Base-by-base conservation (phyloP, 371 early-diverging fungal genomes). In the Syncephalis plumigaleata region DNA sequence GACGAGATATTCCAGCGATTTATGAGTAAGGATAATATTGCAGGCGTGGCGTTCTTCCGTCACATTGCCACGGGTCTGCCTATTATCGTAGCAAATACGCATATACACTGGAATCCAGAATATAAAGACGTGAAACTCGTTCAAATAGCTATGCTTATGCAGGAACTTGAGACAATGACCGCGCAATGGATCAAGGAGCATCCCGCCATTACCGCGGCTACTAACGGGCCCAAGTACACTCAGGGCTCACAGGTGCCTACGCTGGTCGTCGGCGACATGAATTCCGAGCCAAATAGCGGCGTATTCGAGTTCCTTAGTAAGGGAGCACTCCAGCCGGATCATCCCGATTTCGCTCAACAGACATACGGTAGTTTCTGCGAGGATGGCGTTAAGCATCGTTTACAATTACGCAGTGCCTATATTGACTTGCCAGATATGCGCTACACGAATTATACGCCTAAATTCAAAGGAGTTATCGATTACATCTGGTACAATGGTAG, bases 61-160 rank as follows among this genome's bases (percentile, higher is more conserved):
- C 74, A 79, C 54, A 83, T 75, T 58, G 75, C 80, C 26, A 81
- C 79, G 2, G 61, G 72, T 40, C 64, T 66, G 21, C 65, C 74
- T 24, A 25, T 94, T 3, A 61, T 96, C 16, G 88, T 95, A 9
- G 90, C 80, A 36, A 99, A 98, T 60, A 75, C 89, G 7, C 96
- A 95, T 52, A 68, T 88, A 44, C 88, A 92, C 59, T 95, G 93
- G 94, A 88, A 91, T 50, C 92, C 92, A 0, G 55, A 73, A 16
- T 93, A 77, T 66, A 74, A 79, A 0, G 99, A 99, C 62, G 97
- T 99, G 48, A 99, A 99, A 61, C 71, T 98, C 21, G 87, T 98
- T 3, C 99, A 99, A 68, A 80, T 88, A 0, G 84, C 93, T 8
- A 79, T 99, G 73, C 63, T 99, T 45, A 72, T 95, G 60, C 94